Evolutionary conservation across 2,329 filamentous ascomycete species (phyloP), one percentile per base, ranked within the genome.

Genomic region (Penicillium freii): DNA sequence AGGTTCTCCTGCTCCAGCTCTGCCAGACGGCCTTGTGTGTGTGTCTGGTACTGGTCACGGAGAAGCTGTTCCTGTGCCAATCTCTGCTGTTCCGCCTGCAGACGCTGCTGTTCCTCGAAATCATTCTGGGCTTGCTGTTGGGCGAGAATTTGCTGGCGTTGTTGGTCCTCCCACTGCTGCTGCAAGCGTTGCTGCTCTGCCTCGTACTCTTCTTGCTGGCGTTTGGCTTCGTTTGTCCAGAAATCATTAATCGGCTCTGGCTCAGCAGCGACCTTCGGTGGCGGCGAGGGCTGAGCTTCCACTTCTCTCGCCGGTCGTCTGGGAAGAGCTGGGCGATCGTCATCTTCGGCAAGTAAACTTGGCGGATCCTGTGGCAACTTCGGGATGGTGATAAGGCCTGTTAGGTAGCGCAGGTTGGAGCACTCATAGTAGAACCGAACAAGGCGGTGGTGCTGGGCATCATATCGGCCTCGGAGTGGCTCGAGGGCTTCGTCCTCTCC

Each of bases 351-450:
- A 17, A 97, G 82, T 39, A 97, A 81, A 68, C 91, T 97, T 0
- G 94, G 94, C 0, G 94, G 90, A 55, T 97, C 92, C 76, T 96
- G 91, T 0, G 94, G 92, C 50, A 99, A 84, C 74, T 97, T 97
- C 1, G 94, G 94, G 7, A 99, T 91, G 1, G 91, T 96, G 70
- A 99, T 97, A 51, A 99, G 81, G 69, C 92, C 96, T 15, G 94
- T 99, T 48, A 99, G 83, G 73, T 99, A 99, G 66, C 94, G 89
- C 54, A 99, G 82, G 74, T 97, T 99, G 11, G 94, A 97, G 77
- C 94, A 99, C 77, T 99, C 94, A 76, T 97, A 97, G 78, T 99
- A 99, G 78, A 97, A 99, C 71, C 95, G 94, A 71, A 96, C 90
- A 17, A 99, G 84, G 19, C 94, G 90, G 79, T 97, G 93, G 75